Conservation (phyloP, 192 early-diverging fungal species). For the Backusella liffmaniae region DNA sequence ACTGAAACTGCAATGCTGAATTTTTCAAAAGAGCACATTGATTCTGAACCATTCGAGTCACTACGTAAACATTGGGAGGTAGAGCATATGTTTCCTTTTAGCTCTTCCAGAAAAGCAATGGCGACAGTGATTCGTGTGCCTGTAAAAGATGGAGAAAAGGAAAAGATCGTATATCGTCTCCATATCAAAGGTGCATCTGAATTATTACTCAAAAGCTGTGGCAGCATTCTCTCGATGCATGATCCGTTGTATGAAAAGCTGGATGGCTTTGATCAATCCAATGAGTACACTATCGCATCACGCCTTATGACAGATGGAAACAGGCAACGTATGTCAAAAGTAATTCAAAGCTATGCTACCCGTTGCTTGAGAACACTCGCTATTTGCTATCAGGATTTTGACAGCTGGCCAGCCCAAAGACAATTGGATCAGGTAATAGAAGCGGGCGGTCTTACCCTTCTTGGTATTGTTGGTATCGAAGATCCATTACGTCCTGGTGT, state of each 20-base stretch:
- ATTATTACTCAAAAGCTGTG: slow-evolving; percentile 69
- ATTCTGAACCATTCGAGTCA: slow-evolving; percentile 59
- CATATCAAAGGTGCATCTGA: slow-evolving; percentile 96
- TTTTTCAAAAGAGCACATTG: slow-evolving; percentile 64
- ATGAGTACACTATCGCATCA: slow-evolving; percentile 18
- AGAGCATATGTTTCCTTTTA: slow-evolving; percentile 85
- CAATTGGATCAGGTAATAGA: slow-evolving; percentile 47
- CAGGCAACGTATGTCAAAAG: slow-evolving; percentile 36
- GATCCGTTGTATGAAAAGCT: slow-evolving; percentile 21
- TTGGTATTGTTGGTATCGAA: slow-evolving; percentile 93
- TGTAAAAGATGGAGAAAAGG: slow-evolving; percentile 29
- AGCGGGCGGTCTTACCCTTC: slow-evolving; percentile 60
- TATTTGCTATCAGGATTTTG: slow-evolving; percentile 80
- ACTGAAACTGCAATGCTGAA: slow-evolving; percentile 92
- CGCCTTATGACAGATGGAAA: slow-evolving; percentile 37
- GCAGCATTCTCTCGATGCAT: slow-evolving; percentile 49
- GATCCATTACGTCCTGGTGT: slow-evolving; percentile 97
- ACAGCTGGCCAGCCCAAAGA: slow-evolving; percentile 45
- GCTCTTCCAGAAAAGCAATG: slow-evolving; percentile 90
- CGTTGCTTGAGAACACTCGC: slow-evolving; percentile 90
- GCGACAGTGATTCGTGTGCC: slow-evolving; percentile 70
- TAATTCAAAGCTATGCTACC: slow-evolving; percentile 68
- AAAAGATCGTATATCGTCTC: slow-evolving; percentile 56
- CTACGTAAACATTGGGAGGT: slow-evolving; percentile 61
- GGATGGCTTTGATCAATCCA: slow-evolving; percentile 23